A percentile compares a stretch with the other conserved stretches of the same genome.
Evolutionary conservation across 352 stramenopile species (phyloP).

Genomic region (Globisporangium nodosum): DNA sequence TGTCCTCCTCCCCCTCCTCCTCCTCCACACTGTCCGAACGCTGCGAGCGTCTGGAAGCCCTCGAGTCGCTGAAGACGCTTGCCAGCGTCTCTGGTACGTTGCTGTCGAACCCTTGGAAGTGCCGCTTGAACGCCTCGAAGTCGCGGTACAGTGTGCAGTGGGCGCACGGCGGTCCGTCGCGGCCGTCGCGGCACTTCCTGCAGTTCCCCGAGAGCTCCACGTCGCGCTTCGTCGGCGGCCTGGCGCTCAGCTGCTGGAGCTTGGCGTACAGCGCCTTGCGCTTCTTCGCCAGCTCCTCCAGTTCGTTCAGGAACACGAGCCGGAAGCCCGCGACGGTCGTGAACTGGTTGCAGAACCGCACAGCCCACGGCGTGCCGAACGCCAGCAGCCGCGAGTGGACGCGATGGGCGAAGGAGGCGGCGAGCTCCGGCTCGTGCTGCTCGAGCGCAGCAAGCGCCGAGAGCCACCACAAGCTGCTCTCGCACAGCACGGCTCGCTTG

Average conservation of each 20-base stretch:
- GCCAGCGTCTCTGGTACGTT: slow-evolving; percentile 7
- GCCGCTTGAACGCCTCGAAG: slow-evolving; percentile 43
- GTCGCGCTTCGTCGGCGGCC: slow-evolving; percentile 30
- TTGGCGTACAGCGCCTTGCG: slow-evolving; percentile 24
- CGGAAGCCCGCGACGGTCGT: slow-evolving; percentile 34
- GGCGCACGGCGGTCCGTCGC: slow-evolving; percentile 47
- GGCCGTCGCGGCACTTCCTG: slow-evolving; percentile 45
- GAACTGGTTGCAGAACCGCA: slow-evolving; percentile 39
- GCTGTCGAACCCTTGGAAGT: slow-evolving; percentile 49
- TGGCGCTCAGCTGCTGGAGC: slow-evolving; percentile 34
- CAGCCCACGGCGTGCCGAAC: slow-evolving; percentile 41
- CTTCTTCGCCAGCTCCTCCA: slow-evolving; percentile 34
- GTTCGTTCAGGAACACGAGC: slow-evolving; percentile 45
- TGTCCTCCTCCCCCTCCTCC: neutral
- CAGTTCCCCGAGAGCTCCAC: slow-evolving; percentile 68
- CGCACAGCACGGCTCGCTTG: slow-evolving; percentile 27
- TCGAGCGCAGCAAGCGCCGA: slow-evolving; percentile 33
- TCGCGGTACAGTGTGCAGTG: slow-evolving; percentile 71
- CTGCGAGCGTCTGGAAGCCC: too few relatives aligned
- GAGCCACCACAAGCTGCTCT: slow-evolving; percentile 38
- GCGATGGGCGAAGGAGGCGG: slow-evolving; percentile 27
- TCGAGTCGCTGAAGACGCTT: neutral
- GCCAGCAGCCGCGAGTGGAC: slow-evolving; percentile 38
- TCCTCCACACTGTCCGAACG: too few relatives aligned
- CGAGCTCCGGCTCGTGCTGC: slow-evolving; percentile 12